These are phyloP conservation scores for Ustilago hordei DNA, from an alignment of 1,284 basidiomycete species.

Conservation along the genomic window DNA sequence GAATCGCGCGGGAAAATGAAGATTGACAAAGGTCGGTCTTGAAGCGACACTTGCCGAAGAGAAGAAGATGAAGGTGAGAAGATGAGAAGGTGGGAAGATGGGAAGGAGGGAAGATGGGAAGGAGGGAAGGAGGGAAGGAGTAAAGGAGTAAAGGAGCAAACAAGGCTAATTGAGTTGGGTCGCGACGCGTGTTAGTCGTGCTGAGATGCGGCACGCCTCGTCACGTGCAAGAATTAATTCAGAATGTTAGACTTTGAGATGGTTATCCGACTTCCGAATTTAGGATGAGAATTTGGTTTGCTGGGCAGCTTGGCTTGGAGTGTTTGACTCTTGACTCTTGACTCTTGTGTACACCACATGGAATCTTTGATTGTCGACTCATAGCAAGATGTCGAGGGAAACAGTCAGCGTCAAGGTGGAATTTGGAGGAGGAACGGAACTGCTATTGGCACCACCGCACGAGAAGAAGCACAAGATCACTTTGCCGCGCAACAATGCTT, in stretches of 20 bases:
- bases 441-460: conserved; percentile 64
- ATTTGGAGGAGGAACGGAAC: conserved; percentile 65
- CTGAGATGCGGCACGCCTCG: neutral
- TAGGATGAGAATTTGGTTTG: neutral
- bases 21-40: too few species aligned
- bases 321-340: neutral
- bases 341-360: neutral
- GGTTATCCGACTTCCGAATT: conserved; percentile 5
- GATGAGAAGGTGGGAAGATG: neutral
- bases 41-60: too few species aligned
- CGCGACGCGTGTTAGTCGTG: neutral
- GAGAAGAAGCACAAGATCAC: conserved; percentile 58
- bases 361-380: neutral
- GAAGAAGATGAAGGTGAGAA: too few species aligned
- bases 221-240: neutral
- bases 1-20: too few species aligned
- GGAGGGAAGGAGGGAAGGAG: neutral
- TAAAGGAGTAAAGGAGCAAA: neutral
- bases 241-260: neutral
- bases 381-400: conserved; percentile 19
- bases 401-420: conserved; percentile 49
- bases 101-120: neutral
- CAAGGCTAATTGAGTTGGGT: neutral
- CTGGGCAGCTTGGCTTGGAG: too few species aligned
- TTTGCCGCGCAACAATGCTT: conserved; percentile 35